Conservation (phyloP, 495 filamentous ascomycete genomes). For the Tuber borchii region DNA sequence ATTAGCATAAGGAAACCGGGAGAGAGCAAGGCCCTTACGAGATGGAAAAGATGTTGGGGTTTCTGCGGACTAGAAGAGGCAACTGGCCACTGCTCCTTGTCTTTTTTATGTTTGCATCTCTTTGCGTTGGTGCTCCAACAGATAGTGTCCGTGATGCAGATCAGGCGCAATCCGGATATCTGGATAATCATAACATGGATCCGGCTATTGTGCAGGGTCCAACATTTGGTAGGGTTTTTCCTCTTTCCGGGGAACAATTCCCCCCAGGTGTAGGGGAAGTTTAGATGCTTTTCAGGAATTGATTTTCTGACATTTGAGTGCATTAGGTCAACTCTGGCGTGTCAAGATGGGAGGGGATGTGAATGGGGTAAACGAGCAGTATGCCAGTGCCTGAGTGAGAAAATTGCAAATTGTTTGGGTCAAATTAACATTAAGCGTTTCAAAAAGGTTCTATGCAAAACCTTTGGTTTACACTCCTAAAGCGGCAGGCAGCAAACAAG, state of each 20-base stretch:
- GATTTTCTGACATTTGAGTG: conserved; percentile 6
- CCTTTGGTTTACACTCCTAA: conserved; percentile 46
- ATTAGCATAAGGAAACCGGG: not conserved
- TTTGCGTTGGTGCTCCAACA: conserved; percentile 35
- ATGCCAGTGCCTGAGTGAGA: not conserved
- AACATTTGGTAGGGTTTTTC: conserved; percentile 36
- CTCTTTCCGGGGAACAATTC: not conserved
- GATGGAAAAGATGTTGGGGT: not conserved
- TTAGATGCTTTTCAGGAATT: conserved; percentile 38
- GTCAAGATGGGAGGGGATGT: conserved; percentile 30
- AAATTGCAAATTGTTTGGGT: conserved; percentile 1
- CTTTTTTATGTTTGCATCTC: conserved; percentile 11
- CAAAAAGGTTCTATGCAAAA: conserved; percentile 44
- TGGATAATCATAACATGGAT: conserved; percentile 48
- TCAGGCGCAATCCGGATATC: conserved; percentile 46
- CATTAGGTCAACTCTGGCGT: conserved; percentile 17
- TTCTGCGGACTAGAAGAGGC: not conserved
- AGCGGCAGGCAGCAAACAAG: conserved; percentile 39
- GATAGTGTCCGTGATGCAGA: conserved; percentile 46
- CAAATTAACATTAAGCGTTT: conserved; percentile 1
- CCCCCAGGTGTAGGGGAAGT: not conserved
- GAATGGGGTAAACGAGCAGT: conserved; percentile 16
- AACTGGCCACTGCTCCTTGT: not conserved
- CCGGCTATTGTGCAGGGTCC: conserved; percentile 44
- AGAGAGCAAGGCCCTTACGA: not conserved